Evolutionary conservation across 2,329 filamentous ascomycete genomes (phyloP).

Genomic region (Paramyrothecium roridum): DNA sequence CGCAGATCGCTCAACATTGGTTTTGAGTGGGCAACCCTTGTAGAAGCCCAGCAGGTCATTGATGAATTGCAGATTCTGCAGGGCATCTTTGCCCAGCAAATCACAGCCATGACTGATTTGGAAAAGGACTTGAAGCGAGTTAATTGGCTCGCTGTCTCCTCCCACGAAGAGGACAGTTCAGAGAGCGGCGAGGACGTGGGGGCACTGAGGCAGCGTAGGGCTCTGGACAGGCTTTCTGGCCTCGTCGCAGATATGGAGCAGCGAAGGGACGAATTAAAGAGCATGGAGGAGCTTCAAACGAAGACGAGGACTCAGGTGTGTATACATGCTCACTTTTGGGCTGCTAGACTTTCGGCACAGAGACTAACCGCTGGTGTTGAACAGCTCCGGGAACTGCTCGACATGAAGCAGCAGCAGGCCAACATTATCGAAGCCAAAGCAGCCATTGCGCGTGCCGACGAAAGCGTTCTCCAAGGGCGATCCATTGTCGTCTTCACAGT

Average conservation of each 20-base stretch:
- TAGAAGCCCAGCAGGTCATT: slow-evolving; percentile 12
- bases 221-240: slow-evolving; percentile 8
- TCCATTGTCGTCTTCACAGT: slow-evolving; percentile 44
- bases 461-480: slow-evolving; percentile 37
- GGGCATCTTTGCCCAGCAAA: slow-evolving; percentile 10
- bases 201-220: slow-evolving; percentile 2
- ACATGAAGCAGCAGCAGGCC: slow-evolving; percentile 43
- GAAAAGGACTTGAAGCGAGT: slow-evolving; percentile 10
- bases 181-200: neutral
- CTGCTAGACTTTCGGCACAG: neutral
- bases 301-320: slow-evolving; percentile 19
- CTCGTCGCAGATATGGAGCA: slow-evolving; percentile 10
- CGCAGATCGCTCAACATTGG: slow-evolving; percentile 14
- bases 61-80: slow-evolving; percentile 14
- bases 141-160: neutral
- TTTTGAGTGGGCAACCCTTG: slow-evolving; percentile 13
- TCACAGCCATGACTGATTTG: slow-evolving; percentile 8
- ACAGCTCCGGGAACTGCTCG: slow-evolving; percentile 31
- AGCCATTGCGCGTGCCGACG: slow-evolving; percentile 33
- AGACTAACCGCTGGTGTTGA: neutral
- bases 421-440: slow-evolving; percentile 42
- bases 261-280: slow-evolving; percentile 14
- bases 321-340: neutral
- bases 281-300: slow-evolving; percentile 20
- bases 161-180: neutral